Evolutionary conservation across 345 rosid species (phyloP).

Genomic region (Eucalyptus marginata): DNA sequence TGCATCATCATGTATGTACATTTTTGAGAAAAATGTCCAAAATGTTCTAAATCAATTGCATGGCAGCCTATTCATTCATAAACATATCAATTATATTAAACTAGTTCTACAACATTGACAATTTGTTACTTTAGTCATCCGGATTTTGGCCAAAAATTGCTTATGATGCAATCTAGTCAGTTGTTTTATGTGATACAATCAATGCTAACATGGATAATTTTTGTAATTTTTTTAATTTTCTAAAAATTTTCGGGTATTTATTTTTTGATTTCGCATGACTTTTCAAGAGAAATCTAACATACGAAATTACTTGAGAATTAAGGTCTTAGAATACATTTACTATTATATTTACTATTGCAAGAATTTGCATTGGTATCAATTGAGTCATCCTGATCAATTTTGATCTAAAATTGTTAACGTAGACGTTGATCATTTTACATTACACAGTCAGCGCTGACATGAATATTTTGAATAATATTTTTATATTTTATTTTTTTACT

Average conservation of each 20-base stretch:
- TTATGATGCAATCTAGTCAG: rapidly evolving
- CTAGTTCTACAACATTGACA: neutral
- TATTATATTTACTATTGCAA: neutral
- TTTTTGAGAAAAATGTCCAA: neutral
- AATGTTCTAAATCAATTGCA: neutral
- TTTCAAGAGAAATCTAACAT: no score
- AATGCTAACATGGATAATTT: rapidly evolving
- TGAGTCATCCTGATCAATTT: neutral
- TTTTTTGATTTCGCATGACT: neutral
- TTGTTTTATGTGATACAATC: no score
- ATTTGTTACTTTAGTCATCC: neutral
- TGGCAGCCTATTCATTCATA: no score
- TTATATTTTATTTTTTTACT: no score
- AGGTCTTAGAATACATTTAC: neutral
- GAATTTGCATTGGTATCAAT: neutral
- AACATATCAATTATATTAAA: no score
- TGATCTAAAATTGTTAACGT: rapidly evolving
- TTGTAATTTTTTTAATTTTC: no score
- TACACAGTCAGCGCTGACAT: rapidly evolving
- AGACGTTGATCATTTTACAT: rapidly evolving
- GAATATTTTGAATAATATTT: no score
- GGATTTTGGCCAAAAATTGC: neutral
- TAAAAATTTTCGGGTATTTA: no score
- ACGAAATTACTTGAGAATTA: neutral
- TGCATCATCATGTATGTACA: neutral